Base-by-base conservation (phyloP, 495 filamentous ascomycete species). In the Hyaloscypha variabilis region DNA sequence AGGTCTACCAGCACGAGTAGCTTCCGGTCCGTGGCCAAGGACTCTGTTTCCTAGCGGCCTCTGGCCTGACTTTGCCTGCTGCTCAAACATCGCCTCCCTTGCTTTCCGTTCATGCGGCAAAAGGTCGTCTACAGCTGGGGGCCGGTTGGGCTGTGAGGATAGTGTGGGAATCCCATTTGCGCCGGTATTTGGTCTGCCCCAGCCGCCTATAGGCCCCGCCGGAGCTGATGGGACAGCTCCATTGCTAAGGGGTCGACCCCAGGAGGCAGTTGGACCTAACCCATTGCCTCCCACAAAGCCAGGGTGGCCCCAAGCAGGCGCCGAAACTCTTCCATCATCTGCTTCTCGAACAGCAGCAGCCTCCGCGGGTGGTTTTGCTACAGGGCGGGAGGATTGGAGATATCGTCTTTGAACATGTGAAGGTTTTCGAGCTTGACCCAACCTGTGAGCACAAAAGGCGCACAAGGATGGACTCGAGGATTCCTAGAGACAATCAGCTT, bases 391-490 rank as follows among this genome's bases (percentile, higher is more conserved):
- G 4, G 71, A 70, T 56, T 71, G 68, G 28, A 73, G 42, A 30
- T 69, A 71, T 51, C 68, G 63, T 13, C 71, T 65, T 52, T 70
- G 68, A 26, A 67, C 57, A 60, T 69, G 65, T 0, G 68, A 64
- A 24, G 67, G 58, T 28, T 24, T 54, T 23, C 63, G 66, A 71
- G 42, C 39, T 65, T 66, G 64, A n/a, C 68, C 66, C 26, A 71
- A 58, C 54, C 64, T 62, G 57, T 69, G 64, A 13, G 71, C 69
- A 49, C 71, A 73, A 52, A 73, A 73, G 34, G 69, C 67, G 50
- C 71, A 73, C 21, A 73, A 11, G 13, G 68, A 71, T 30, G 66
- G 28, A 58, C 62, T 62, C n/a, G 66, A 26, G 0, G 66, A 34
- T 63, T 73, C 71, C 71, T 73, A 55, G n/a, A 52, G n/a, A 29